These are phyloP conservation scores for Aspergillus incahuasiensis DNA, from an alignment of 495 filamentous ascomycete genomes.

Conservation along the genomic window DNA sequence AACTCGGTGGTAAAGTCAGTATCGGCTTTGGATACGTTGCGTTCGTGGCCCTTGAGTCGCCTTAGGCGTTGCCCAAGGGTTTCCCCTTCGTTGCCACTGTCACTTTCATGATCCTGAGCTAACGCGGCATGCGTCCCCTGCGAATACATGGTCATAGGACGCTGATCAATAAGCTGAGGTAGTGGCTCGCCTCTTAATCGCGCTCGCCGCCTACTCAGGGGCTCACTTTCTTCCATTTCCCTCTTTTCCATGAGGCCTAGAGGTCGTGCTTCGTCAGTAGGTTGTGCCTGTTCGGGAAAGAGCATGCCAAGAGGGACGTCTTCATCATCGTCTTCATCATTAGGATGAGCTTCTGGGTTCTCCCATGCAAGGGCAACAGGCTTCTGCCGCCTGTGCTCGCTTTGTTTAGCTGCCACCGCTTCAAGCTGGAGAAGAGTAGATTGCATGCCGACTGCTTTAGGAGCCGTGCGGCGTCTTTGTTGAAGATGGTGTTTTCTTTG, in stretches of 20 bases:
- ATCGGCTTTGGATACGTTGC: conserved; percentile 53
- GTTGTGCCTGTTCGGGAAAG: conserved; percentile 56
- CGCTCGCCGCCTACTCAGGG: conserved; percentile 72
- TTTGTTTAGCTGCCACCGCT: conserved; percentile 82
- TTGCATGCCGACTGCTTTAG: conserved; percentile 68
- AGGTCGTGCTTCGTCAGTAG: conserved; percentile 59
- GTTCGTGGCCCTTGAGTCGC: conserved; percentile 55
- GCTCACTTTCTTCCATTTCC: conserved; percentile 87
- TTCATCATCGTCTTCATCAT: conserved; percentile 54
- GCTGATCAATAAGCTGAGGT: conserved; percentile 27
- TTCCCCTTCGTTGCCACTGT: conserved; percentile 65
- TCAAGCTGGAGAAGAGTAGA: conserved; percentile 90
- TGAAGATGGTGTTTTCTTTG: conserved; percentile 81
- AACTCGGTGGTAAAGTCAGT: conserved; percentile 77
- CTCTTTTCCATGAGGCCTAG: conserved; percentile 80
- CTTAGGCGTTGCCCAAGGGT: conserved; percentile 71
- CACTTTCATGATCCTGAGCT: conserved; percentile 14
- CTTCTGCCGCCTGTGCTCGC: conserved; percentile 65
- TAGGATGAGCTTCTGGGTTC: conserved; percentile 45
- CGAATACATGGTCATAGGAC: conserved; percentile 36
- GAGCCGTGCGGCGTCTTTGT: conserved; percentile 63
- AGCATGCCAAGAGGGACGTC: conserved; percentile 84
- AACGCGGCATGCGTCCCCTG: conserved; percentile 14
- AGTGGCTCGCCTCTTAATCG: conserved; percentile 60
- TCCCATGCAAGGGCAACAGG: conserved; percentile 90